phyloP scores from a whole-genome alignment of 2,329 filamentous ascomycete species.

The Venturia pyrina region DNA sequence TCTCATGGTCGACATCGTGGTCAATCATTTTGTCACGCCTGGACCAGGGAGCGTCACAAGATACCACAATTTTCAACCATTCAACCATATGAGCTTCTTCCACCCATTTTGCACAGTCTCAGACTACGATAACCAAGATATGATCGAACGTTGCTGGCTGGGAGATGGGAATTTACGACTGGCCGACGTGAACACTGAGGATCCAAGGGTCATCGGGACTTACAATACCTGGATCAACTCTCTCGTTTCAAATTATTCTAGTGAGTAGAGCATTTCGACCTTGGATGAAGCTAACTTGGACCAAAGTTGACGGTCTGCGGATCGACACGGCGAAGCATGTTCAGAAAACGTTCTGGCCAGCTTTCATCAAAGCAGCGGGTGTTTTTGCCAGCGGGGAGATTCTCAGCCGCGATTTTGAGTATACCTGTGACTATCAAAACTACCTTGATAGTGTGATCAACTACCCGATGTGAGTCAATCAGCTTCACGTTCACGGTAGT shows the following conservation, averaged over 20 bases:
- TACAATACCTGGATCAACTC: constrained; percentile 31
- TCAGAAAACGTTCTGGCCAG: constrained; percentile 25
- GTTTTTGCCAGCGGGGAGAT: constrained; percentile 30
- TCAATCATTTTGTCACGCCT: constrained; percentile 47
- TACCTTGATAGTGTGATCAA: constrained; percentile 28
- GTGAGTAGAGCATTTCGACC: background rate
- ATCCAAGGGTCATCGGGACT: constrained; percentile 23
- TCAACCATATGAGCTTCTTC: constrained; percentile 49
- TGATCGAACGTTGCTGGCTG: constrained; percentile 40
- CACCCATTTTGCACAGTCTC: constrained; percentile 48
- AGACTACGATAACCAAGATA: constrained; percentile 43
- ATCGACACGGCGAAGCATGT: constrained; percentile 31
- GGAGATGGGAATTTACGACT: constrained; percentile 37
- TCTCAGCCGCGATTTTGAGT: constrained; percentile 22
- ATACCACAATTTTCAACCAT: constrained; percentile 42
- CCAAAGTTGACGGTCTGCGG: constrained; percentile 28
- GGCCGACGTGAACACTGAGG: constrained; percentile 37
- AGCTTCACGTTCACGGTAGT: background rate
- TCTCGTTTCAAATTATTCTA: constrained; percentile 33
- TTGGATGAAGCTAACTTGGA: background rate
- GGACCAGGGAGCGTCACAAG: constrained; percentile 26
- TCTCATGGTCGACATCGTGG: constrained; percentile 51
- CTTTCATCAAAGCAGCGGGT: constrained; percentile 24
- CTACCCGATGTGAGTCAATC: constrained; percentile 19
- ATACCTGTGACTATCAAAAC: constrained; percentile 27